Evolutionary conservation across 441 rosid species (phyloP), one percentile per base, ranked within the genome.

Genomic region (Pelargonium cotyledonis): DNA sequence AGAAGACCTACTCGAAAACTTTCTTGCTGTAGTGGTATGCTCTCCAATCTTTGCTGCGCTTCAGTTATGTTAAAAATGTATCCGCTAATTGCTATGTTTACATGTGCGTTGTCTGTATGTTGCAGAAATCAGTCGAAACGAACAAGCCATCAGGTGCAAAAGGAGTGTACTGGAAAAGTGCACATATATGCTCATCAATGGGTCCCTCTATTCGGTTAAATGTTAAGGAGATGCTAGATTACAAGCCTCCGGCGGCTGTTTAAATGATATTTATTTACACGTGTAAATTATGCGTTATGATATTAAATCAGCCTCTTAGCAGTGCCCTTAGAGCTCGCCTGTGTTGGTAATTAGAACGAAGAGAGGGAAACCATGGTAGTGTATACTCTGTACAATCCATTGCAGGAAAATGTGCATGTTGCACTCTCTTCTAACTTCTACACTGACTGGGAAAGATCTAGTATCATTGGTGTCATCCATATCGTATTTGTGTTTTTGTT

Each of bases 121-220:
- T 68, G 63, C 97, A 95, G 99, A 95, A 84, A 88, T 92, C 98
- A 6, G 84, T 92, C 58, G 99, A 95, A 81, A 70, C 89, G 63
- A 95, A 95, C 95, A 92, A 85, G 84, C 99, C 99, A 61, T 76
- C 87, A 63, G 99, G 99, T 65, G 99, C 98, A 0, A 95, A 88
- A 78, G 98, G 96, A 74, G 97, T 89, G 69, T 92, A 95, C 77
- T 95, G 99, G 99, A 92, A 84, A 83, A 90, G 92, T 64, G 91
- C 96, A 1, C 88, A 84, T 74, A 74, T 92, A 73, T 95, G 98
- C 85, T 86, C 98, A 1, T 90, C 99, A 2, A 95, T 95, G 98
- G 99, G 99, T 46, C 98, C 98, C 67, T 95, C 99, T 14, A 85
- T 88, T 77, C 83, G 86, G 76, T 77, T 95, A 78, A 92, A 86